These are phyloP conservation scores for Candida tetrigidarum DNA, from an alignment of 1,139 yeast genomes.

Conservation along the genomic window DNA sequence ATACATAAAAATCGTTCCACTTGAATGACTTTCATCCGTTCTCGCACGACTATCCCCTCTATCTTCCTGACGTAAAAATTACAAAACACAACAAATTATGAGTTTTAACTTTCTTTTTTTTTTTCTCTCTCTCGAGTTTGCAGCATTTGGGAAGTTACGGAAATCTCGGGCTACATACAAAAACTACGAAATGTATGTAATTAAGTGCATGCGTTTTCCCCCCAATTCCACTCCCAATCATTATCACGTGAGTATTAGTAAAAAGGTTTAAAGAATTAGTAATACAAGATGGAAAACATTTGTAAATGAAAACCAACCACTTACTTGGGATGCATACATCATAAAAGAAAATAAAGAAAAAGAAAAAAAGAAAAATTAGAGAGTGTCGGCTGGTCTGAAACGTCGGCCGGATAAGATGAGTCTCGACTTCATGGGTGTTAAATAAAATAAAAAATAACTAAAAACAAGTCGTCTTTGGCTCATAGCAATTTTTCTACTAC, in stretches of 20 bases:
- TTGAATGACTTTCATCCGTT: background rate
- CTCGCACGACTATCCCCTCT: background rate
- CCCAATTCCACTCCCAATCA: background rate
- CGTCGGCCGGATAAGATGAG: too few relatives aligned
- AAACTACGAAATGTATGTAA: background rate
- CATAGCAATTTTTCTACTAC: too few relatives aligned
- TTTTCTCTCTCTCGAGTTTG: conserved; percentile 3
- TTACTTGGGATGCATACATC: too few relatives aligned
- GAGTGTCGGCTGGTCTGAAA: too few relatives aligned
- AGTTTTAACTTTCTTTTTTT: background rate
- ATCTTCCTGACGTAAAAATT: conserved; percentile 1
- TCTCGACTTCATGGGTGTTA: too few relatives aligned
- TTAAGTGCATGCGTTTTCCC: background rate
- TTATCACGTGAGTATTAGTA: background rate
- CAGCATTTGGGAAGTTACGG: conserved; percentile 3
- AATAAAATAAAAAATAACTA: too few relatives aligned
- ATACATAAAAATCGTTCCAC: conserved; percentile 4
- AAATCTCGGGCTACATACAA: conserved; percentile 1
- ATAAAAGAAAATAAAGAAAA: too few relatives aligned
- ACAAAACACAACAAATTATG: background rate
- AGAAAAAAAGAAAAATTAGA: too few relatives aligned
- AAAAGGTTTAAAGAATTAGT: background rate
- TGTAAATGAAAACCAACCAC: too few relatives aligned
- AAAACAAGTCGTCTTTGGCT: too few relatives aligned
- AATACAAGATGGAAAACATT: too few relatives aligned